Evolutionary conservation across 148 eudicot species (phyloP), one percentile per base, ranked within the genome.

Genomic region (Cornus controversa): DNA sequence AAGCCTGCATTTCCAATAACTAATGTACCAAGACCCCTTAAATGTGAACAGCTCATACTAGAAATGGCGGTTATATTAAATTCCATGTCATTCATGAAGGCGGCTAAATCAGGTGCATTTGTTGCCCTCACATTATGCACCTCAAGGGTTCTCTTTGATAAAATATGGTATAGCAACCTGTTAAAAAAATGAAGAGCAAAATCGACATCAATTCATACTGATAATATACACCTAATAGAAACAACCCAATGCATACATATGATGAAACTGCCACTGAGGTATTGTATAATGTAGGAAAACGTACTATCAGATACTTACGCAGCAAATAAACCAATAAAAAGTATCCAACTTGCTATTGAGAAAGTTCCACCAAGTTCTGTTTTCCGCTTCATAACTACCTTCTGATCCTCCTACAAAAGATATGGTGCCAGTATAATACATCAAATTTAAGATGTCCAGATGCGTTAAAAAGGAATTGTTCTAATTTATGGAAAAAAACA

Each of bases 351-450:
- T 31, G 98, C 99, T 45, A 93, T 86, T 64, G 99, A 96, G 80
- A 93, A 89, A 64, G 93, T 71, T 82, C 99, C 99, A 58, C 99
- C 99, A 75, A 96, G 92, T 89, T 96, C 99, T 40, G 99, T 96
- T 80, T 96, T 96, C 60, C 99, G 87, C 85, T 96, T 96, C 77
- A 23, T 81, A 64, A 96, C 93, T 57, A 87, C 90, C 78, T 91
- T 89, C 85, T 91, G 99, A 79, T 96, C 99, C 67, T 91, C 94
- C 93, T 93, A 72, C 53, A 75, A 27, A 40, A 72, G 80, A 53
- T 65, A 75, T 68, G 20, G 27, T 16, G 60, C 75, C 34, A 23
- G 18, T 31, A 28, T 73, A 16, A 16, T 69, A 42, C 31, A 40
- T 37, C 29, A 82, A 37, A 16, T 40, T 36, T 62, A 50, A 4